Percentiles rank a stretch among this genome's conserved stretches.
Evolutionary conservation across 1,284 basidiomycete genomes (phyloP).

Genomic region (Leccinum pachyderme): DNA sequence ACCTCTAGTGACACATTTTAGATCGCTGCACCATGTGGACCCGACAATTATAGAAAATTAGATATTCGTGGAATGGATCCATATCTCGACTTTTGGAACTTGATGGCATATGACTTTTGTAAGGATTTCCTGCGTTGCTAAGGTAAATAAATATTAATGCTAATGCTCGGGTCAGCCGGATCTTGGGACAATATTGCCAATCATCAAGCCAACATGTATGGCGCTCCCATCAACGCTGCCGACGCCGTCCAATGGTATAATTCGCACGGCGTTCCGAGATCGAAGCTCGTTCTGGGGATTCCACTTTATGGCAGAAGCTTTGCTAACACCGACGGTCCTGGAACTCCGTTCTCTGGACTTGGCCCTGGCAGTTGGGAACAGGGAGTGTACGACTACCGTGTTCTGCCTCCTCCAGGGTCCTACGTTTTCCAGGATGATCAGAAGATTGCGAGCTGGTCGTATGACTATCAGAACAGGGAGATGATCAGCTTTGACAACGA

Average conservation of each 20-base stretch:
- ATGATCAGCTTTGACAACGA: slow-evolving; percentile 82
- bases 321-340: slow-evolving; percentile 81
- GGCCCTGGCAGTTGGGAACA: slow-evolving; percentile 76
- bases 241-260: slow-evolving; percentile 77
- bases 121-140: slow-evolving; percentile 27
- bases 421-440: slow-evolving; percentile 58
- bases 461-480: slow-evolving; percentile 65
- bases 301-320: slow-evolving; percentile 94
- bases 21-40: slow-evolving; percentile 94
- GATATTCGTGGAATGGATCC: slow-evolving; percentile 83
- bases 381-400: slow-evolving; percentile 81
- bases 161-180: slow-evolving; percentile 52
- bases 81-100: slow-evolving; percentile 92
- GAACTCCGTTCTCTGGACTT: slow-evolving; percentile 72
- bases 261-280: slow-evolving; percentile 65
- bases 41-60: slow-evolving; percentile 79
- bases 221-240: slow-evolving; percentile 61
- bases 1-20: slow-evolving; percentile 30
- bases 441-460: slow-evolving; percentile 69
- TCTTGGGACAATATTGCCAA: slow-evolving; percentile 77
- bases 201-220: slow-evolving; percentile 88
- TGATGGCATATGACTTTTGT: slow-evolving; percentile 92
- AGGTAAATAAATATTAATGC: slow-evolving; percentile 10
- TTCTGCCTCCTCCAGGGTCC: slow-evolving; percentile 70
- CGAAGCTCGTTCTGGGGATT: slow-evolving; percentile 87